These are phyloP conservation scores for Solanum bulbocastanum DNA, from an alignment of 257 asterid species.

Conservation along the genomic window DNA sequence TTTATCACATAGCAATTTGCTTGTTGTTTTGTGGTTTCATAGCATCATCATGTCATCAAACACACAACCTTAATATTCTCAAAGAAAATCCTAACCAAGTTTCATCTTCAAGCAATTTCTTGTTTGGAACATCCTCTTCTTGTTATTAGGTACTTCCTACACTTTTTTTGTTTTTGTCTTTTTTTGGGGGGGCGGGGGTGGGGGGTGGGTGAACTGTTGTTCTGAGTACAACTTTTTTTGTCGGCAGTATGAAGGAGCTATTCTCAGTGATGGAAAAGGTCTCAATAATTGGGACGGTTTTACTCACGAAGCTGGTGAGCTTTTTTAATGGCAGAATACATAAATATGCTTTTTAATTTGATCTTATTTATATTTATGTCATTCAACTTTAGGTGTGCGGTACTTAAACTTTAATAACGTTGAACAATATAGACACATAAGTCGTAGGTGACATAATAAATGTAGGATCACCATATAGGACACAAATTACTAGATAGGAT, in stretches of 20 bases:
- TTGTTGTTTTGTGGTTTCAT: neutral
- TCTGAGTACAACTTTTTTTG: neutral
- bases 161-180: neutral
- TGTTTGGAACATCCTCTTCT: slow-evolving; percentile 57
- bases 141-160: slow-evolving; percentile 36
- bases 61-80: neutral
- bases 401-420: too few relatives aligned
- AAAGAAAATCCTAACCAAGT: neutral
- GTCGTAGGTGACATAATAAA: too few relatives aligned
- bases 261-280: slow-evolving; percentile 33
- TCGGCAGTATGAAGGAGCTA: slow-evolving; percentile 37
- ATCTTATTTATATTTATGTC: too few relatives aligned
- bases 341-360: too few relatives aligned
- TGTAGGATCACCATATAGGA: too few relatives aligned
- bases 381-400: too few relatives aligned
- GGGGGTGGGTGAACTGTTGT: neutral
- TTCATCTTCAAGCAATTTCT: slow-evolving; percentile 25
- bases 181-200: neutral
- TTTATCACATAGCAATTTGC: neutral
- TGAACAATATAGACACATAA: too few relatives aligned
- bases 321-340: too few relatives aligned
- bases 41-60: neutral
- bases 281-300: slow-evolving; percentile 40
- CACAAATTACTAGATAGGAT: too few relatives aligned
- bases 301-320: slow-evolving; percentile 19